These are phyloP conservation scores for Talaromyces stipitatus DNA, from an alignment of 495 filamentous ascomycete species.

Conservation along the genomic window DNA sequence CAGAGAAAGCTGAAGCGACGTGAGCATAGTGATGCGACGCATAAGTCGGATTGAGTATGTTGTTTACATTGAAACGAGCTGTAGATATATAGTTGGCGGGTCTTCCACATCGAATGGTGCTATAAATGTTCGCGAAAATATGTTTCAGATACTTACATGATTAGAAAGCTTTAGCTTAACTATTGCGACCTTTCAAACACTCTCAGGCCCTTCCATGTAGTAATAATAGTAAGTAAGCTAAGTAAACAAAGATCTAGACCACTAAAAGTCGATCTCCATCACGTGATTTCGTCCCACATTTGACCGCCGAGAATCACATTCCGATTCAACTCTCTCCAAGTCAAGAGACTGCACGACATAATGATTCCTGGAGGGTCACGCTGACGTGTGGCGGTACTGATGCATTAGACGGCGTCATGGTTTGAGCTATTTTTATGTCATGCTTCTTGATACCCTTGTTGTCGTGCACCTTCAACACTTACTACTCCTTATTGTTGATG, in stretches of 20 bases:
- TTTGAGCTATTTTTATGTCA: neutral
- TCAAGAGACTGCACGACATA: neutral
- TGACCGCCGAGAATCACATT: neutral
- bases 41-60: constrained; percentile 21
- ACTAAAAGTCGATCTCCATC: neutral
- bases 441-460: constrained; percentile 9
- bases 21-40: constrained; percentile 13
- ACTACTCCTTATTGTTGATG: neutral
- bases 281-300: neutral
- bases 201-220: too few species aligned
- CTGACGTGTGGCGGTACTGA: neutral
- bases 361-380: neutral
- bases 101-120: neutral
- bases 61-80: neutral
- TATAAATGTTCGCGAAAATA: neutral
- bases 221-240: neutral
- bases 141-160: neutral
- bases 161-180: neutral
- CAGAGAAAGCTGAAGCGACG: constrained; percentile 33
- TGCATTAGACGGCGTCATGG: constrained; percentile 4
- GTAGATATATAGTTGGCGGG: neutral
- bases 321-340: neutral
- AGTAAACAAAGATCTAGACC: neutral
- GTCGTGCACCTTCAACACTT: neutral
- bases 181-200: neutral